Base-by-base conservation (phyloP, 495 filamentous ascomycete genomes). In the Hypoxylon intermedium region DNA sequence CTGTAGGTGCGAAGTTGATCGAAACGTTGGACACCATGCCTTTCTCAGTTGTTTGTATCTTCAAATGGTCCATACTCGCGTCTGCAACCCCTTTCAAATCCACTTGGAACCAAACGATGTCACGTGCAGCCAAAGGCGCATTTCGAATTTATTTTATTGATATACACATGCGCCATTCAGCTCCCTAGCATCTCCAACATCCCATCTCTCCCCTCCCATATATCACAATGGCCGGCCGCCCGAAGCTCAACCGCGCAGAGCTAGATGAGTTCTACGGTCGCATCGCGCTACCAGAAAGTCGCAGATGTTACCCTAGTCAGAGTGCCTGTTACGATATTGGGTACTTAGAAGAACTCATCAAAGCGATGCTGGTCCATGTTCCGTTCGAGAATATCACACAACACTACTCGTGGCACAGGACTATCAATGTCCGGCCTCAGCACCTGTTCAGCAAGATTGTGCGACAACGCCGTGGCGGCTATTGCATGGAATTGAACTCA, bases 401-500 rank as follows among this genome's bases (percentile, higher is more conserved):
- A 12, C 80, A 82, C 52, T 83, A 82, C 61, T 80, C 81, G 0
- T 50, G 63, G 0, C 71, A 77, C 5, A 80, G 84, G 41, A 58
- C 70, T 0, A 73, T 88, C 6, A 77, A 79, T 0, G 74, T 92
- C 3, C 71, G 84, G 23, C 83, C 84, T 0, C 68, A 83, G 18
- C 71, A 76, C 28, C 69, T 93, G 5, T 93, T 82, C 65, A 44
- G 74, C 2, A 92, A 92, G 70, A 79, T 93, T 20, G 80, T 92
- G 18, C 72, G 60, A 24, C 43, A 38, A 15, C 55, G 57, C 28
- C 45, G 68, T 7, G 91, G 91, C 2, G 89, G 90, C 0, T 91
- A 92, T 62, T 93, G 89, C 73, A 87, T 93, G 80, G 90, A 93
- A 64, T 78, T 82, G 45, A 92, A 87, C 67, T 75, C 77, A 26